These are phyloP conservation scores for Chalaropsis ovoidea DNA, from an alignment of 2,329 filamentous ascomycete species.

Conservation along the genomic window DNA sequence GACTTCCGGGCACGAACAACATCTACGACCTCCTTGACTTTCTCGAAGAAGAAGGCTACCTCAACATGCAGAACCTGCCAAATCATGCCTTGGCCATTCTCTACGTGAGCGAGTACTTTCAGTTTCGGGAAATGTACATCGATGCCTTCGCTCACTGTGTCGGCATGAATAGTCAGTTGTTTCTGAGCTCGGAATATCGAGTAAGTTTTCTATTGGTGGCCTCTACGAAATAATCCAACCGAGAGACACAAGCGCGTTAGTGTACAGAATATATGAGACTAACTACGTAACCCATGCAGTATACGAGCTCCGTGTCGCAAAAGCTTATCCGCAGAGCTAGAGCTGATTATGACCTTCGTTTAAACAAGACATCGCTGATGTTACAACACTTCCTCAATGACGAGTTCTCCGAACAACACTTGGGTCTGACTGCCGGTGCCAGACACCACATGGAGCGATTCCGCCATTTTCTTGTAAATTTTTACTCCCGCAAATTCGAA, in stretches of 20 bases:
- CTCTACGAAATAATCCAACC: conserved; percentile 16
- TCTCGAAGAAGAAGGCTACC: conserved; percentile 58
- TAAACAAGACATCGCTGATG: conserved; percentile 48
- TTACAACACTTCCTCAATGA: conserved; percentile 60
- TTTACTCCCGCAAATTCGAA: conserved; percentile 57
- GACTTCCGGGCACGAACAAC: conserved; percentile 46
- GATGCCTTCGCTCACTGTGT: conserved; percentile 69
- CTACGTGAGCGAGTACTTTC: conserved; percentile 56
- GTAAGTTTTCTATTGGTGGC: conserved; percentile 35
- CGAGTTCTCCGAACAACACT: conserved; percentile 54
- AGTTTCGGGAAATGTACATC: conserved; percentile 55
- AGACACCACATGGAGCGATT: conserved; percentile 63
- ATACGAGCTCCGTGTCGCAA: conserved; percentile 44
- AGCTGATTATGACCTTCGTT: conserved; percentile 54
- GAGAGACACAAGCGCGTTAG: not conserved
- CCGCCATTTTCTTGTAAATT: conserved; percentile 54
- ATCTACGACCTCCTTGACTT: conserved; percentile 53
- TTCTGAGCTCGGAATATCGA: conserved; percentile 48
- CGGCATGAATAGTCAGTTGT: conserved; percentile 59
- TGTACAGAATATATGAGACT: conserved; percentile 3
- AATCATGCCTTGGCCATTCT: conserved; percentile 59
- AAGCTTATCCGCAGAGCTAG: conserved; percentile 55
- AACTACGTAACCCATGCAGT: conserved; percentile 6
- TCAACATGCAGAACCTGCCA: conserved; percentile 54
- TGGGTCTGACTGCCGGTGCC: conserved; percentile 53